Evolutionary conservation across 352 stramenopile species (phyloP).

Genomic region (Phytopythium sindhum): DNA sequence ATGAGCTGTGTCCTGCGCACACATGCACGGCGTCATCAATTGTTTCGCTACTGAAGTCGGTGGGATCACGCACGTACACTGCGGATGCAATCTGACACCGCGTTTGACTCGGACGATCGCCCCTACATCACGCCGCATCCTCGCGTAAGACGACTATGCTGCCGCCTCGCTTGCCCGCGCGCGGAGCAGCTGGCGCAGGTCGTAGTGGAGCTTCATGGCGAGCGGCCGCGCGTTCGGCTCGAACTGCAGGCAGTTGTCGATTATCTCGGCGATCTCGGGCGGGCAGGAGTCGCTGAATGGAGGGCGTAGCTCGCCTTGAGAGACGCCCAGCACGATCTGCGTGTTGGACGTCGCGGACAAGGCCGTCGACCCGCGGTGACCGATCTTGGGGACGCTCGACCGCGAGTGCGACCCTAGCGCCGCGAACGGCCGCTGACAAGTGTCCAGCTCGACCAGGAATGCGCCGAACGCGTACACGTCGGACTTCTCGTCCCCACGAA

Average conservation of each 20-base stretch:
- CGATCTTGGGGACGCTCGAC: neutral
- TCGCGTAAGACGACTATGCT: no score
- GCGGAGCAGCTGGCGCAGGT: conserved; percentile 20
- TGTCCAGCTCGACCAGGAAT: conserved; percentile 33
- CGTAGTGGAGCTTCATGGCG: conserved; percentile 47
- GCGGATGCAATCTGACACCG: no score
- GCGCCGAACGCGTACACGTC: conserved; percentile 45
- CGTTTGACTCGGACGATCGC: no score
- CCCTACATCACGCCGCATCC: no score
- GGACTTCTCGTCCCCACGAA: conserved; percentile 14
- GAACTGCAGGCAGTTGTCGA: conserved; percentile 38
- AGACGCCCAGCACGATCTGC: conserved; percentile 8
- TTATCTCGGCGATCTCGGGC: conserved; percentile 44
- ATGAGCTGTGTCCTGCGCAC: no score
- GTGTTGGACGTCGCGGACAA: neutral
- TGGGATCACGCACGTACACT: no score
- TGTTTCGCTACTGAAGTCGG: no score
- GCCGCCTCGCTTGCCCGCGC: neutral
- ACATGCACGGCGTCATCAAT: no score
- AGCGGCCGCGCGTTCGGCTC: conserved; percentile 52
- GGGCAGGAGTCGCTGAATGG: conserved; percentile 51
- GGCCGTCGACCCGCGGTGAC: neutral
- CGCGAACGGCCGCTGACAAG: conserved; percentile 15
- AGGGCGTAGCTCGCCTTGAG: conserved; percentile 18
- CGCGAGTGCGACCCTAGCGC: neutral